Evolutionary conservation across 345 rosid species (phyloP), one percentile per base, ranked within the genome.

Genomic region (Moricandia moricandioides): DNA sequence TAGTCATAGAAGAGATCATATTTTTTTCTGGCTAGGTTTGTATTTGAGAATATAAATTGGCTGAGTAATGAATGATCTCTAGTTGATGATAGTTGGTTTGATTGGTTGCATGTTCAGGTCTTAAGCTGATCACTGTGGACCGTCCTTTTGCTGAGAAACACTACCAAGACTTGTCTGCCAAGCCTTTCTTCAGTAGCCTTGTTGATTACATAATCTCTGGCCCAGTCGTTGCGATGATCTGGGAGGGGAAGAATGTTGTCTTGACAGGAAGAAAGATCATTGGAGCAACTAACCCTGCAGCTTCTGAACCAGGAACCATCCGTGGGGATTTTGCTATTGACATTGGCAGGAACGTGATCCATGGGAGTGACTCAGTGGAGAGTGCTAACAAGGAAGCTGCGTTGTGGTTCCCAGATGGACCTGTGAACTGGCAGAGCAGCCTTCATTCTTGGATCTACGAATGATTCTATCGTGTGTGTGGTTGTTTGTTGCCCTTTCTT

Each of bases 401-500:
- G 8, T 47, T 47, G 52, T 93, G 98, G 98, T 90, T 93, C 82
- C 91, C 91, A 0, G 97, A 93, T 8, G 88, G 89, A 39, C 84
- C 85, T 56, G 86, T 82, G n/a, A 77, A 57, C 86, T 90, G 97
- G 97, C 85, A 86, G 74, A 90, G 91, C 88, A 90, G 88, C 81
- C 73, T 54, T 21, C 13, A 18, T 4, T 24, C 59, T 21, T 54
- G 59, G 59, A 54, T 54, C 59, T 54, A 54, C 39, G 98, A 93
- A 40, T 65, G 39, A 45, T 66, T 14, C 9, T n/a, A 0, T 3
- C 6, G 14, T 1, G 1, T 18, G 4, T 4, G 12, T 40, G 17
- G 29, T 62, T 58, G 62, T 29, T 58, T 58, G 17, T 58, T n/a
- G 7, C 66, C 4, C 8, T 62, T 26, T 61, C 11, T 5, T n/a